A percentile compares a stretch with the other conserved stretches of the same genome.
These are phyloP conservation scores for Exserohilum rostratum DNA, from an alignment of 2,329 filamentous ascomycete species.

Conservation along the genomic window DNA sequence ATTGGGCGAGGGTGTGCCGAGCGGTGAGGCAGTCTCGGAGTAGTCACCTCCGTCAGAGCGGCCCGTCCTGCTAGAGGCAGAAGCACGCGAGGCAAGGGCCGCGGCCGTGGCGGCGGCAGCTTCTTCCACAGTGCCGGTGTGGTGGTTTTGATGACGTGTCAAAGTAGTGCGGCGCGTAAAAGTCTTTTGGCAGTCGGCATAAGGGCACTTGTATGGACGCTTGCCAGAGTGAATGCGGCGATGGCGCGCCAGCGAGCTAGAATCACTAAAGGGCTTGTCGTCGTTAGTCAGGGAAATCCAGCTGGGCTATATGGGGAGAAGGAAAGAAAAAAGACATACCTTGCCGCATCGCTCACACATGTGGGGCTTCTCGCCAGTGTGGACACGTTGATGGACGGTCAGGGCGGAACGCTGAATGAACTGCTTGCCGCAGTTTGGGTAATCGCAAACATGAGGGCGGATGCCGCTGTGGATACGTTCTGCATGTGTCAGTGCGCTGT, in stretches of 20 bases:
- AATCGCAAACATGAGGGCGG: slow-evolving; percentile 90
- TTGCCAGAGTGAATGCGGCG: slow-evolving; percentile 94
- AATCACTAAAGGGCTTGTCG: slow-evolving; percentile 88
- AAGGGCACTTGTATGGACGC: slow-evolving; percentile 95
- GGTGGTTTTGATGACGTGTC: slow-evolving; percentile 93
- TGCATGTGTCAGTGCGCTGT: slow-evolving; percentile 52
- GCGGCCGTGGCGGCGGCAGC: slow-evolving; percentile 87
- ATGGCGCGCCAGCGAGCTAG: slow-evolving; percentile 90
- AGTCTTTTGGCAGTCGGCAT: slow-evolving; percentile 96
- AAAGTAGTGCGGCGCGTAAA: slow-evolving; percentile 95
- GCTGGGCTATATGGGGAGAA: neutral
- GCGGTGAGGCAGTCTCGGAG: slow-evolving; percentile 73
- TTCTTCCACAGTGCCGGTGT: slow-evolving; percentile 93
- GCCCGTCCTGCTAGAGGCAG: slow-evolving; percentile 56
- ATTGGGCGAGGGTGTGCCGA: slow-evolving; percentile 83
- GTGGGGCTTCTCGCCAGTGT: slow-evolving; percentile 97
- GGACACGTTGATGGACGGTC: slow-evolving; percentile 92
- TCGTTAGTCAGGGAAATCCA: slow-evolving; percentile 28
- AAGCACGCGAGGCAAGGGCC: slow-evolving; percentile 69
- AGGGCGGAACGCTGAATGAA: slow-evolving; percentile 97
- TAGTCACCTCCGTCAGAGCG: slow-evolving; percentile 74
- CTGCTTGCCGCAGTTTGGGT: slow-evolving; percentile 86
- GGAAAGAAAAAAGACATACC: slow-evolving; percentile 59
- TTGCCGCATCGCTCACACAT: slow-evolving; percentile 97
- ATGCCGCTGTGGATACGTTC: slow-evolving; percentile 95